Conservation (phyloP, 495 filamentous ascomycete species). For the Oleoguttula mirabilis region DNA sequence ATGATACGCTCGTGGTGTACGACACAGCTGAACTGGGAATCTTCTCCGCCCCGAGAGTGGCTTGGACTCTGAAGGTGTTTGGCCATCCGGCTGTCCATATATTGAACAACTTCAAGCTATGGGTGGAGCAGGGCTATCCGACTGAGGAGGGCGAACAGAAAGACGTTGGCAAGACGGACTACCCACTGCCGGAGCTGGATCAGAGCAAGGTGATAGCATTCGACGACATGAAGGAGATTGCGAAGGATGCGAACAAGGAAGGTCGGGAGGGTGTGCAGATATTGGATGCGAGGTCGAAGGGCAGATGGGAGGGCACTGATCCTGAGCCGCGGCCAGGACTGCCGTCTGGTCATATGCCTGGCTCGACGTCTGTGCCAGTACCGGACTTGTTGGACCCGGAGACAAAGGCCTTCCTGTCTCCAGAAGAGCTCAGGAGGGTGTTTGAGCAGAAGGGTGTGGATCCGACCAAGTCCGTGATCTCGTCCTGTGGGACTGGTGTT, state of each 20-base stretch:
- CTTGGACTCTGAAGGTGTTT: slow-evolving; percentile 82
- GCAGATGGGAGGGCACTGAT: slow-evolving; percentile 68
- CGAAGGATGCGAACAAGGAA: slow-evolving; percentile 62
- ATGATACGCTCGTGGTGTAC: slow-evolving; percentile 88
- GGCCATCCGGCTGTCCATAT: slow-evolving; percentile 84
- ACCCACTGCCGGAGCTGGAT: slow-evolving; percentile 43
- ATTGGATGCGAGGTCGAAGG: slow-evolving; percentile 71
- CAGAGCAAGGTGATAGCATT: slow-evolving; percentile 51
- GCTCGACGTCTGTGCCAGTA: slow-evolving; percentile 73
- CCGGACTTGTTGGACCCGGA: slow-evolving; percentile 66
- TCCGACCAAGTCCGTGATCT: slow-evolving; percentile 73
- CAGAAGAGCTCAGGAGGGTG: slow-evolving; percentile 57
- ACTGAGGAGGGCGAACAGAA: slow-evolving; percentile 62
- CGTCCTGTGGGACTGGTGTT: slow-evolving; percentile 84
- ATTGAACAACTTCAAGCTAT: slow-evolving; percentile 85
- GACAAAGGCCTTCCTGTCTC: slow-evolving; percentile 66
- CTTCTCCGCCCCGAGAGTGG: slow-evolving; percentile 85
- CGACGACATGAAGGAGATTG: slow-evolving; percentile 68
- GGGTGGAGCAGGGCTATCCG: slow-evolving; percentile 70
- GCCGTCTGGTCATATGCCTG: slow-evolving; percentile 84
- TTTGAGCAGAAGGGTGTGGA: slow-evolving; percentile 69
- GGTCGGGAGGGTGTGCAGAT: slow-evolving; percentile 73
- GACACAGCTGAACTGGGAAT: slow-evolving; percentile 80
- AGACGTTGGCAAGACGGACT: slow-evolving; percentile 36
- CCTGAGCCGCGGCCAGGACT: slow-evolving; percentile 80